phyloP scores from a whole-genome alignment of 805 yeast genomes.

The Metschnikowia kunwiensis region DNA sequence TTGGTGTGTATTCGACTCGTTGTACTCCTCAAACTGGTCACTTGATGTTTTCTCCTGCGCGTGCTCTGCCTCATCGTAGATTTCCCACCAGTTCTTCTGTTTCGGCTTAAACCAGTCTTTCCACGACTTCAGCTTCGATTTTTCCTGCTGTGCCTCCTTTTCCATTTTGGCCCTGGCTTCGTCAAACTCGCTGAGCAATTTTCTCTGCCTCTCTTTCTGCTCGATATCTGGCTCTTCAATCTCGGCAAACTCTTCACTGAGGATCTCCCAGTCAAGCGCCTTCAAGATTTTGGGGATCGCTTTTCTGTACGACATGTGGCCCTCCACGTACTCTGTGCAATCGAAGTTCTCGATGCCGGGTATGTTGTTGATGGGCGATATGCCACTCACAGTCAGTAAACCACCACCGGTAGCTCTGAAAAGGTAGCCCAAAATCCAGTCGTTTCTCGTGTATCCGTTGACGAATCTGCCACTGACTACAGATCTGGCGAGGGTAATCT shows the following conservation, averaged over 20 bases:
- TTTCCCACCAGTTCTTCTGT: conserved; percentile 59
- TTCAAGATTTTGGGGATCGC: conserved; percentile 82
- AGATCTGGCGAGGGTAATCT: conserved; percentile 71
- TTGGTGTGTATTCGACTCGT: conserved; percentile 8
- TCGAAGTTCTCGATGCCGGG: conserved; percentile 79
- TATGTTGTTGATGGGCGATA: conserved; percentile 64
- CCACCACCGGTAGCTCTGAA: conserved; percentile 97
- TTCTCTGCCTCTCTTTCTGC: conserved; percentile 75
- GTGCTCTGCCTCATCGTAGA: conserved; percentile 35
- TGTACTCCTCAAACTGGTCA: conserved; percentile 17
- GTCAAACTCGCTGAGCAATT: conserved; percentile 79
- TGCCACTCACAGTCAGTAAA: conserved; percentile 83
- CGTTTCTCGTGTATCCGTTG: conserved; percentile 87
- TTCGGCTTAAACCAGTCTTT: conserved; percentile 46
- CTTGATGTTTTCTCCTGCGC: conserved; percentile 9
- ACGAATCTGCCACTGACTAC: conserved; percentile 88
- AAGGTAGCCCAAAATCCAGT: conserved; percentile 93
- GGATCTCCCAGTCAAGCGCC: conserved; percentile 70
- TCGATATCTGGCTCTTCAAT: conserved; percentile 96
- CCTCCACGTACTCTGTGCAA: conserved; percentile 82
- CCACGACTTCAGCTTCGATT: conserved; percentile 43
- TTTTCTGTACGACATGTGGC: conserved; percentile 96
- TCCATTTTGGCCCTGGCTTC: conserved; percentile 69
- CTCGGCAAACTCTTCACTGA: conserved; percentile 89
- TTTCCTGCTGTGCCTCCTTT: conserved; percentile 34